Percentiles rank a stretch among this genome's conserved stretches.
Evolutionary conservation across 2,329 filamentous ascomycete genomes (phyloP).

Genomic region (Colletotrichum incanum): DNA sequence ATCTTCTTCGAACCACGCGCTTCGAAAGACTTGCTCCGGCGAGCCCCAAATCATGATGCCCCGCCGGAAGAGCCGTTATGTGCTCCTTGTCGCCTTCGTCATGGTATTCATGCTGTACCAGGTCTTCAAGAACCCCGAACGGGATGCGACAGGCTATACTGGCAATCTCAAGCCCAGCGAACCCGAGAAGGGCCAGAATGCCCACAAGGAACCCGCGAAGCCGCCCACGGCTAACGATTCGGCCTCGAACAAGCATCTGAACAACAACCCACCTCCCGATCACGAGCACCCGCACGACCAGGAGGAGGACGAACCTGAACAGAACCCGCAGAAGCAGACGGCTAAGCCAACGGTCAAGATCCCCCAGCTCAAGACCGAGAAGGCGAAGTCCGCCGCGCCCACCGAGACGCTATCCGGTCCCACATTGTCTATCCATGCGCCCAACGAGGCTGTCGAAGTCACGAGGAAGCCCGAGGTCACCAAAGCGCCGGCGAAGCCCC

Average conservation of each 20-base stretch:
- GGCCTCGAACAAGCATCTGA: slow-evolving; percentile 27
- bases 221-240: slow-evolving; percentile 34
- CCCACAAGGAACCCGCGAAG: slow-evolving; percentile 24
- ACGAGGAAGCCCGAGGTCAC: slow-evolving; percentile 33
- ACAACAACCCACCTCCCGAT: slow-evolving; percentile 42
- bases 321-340: slow-evolving; percentile 40
- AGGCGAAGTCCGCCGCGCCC: slow-evolving; percentile 23
- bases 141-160: slow-evolving; percentile 47
- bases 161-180: slow-evolving; percentile 36
- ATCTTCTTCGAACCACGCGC: background rate
- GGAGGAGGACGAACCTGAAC: slow-evolving; percentile 38
- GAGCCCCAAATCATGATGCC: slow-evolving; percentile 61
- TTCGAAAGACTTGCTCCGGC: slow-evolving; percentile 31
- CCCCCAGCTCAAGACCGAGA: slow-evolving; percentile 37
- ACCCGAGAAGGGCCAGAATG: slow-evolving; percentile 29
- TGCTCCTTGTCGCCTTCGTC: slow-evolving; percentile 69
- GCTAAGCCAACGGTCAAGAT: slow-evolving; percentile 42
- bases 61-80: slow-evolving; percentile 75
- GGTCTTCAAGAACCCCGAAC: slow-evolving; percentile 59
- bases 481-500: slow-evolving; percentile 26
- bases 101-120: slow-evolving; percentile 70
- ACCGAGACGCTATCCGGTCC: slow-evolving; percentile 30
- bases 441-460: slow-evolving; percentile 17
- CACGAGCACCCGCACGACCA: slow-evolving; percentile 36
- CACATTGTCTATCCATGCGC: slow-evolving; percentile 32